Base-by-base conservation (phyloP, 192 early-diverging fungal genomes). In the Linnemannia schmuckeri region DNA sequence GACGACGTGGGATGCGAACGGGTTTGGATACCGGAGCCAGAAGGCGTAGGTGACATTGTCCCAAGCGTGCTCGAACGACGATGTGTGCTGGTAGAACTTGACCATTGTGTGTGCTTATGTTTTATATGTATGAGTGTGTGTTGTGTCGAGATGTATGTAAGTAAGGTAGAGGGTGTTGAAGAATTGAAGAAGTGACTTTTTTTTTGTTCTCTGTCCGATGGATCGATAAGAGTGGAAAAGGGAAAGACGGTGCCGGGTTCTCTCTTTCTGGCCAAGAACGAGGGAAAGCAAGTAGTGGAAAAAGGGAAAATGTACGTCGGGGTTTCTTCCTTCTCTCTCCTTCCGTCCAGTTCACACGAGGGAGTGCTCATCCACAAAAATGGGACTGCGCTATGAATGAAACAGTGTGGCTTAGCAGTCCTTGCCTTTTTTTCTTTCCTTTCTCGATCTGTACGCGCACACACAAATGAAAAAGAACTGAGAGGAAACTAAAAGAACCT, bases 1-100 rank as follows among this genome's bases (percentile, higher is more conserved):
- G 66, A 99, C 88, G 24, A 99, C 99, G 89, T 99, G 99, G 12
- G 94, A 92, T 6, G 99, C 96, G 89, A 97, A 98, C 37, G 99
- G 99, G 88, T 99, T 99, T 68, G 99, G 99, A 90, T 99, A 99
- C 63, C 98, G 95, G 82, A 96, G 89, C 93, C 95, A 97, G 76
- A 99, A 96, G 30, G 97, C 97, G 75, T 92, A 93, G 15, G 97
- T 96, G 72, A 99, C 96, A 74, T 92, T 94, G 47, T 92, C 90
- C 96, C 96, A 97, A 54, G 94, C 92, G 79, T 94, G 92, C 90
- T 96, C 94, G 79, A 94, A 97, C 30, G 91, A 89, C 76, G 92
- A 93, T n/a, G 92, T 94, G 55, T 95, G 94, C 66, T 96, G 94
- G 84, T 93, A 97, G 77, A 97, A 95, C 75, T 95, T 96, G 83